These are phyloP conservation scores for Quercus cerris DNA, from an alignment of 306 rosid species.

Conservation along the genomic window DNA sequence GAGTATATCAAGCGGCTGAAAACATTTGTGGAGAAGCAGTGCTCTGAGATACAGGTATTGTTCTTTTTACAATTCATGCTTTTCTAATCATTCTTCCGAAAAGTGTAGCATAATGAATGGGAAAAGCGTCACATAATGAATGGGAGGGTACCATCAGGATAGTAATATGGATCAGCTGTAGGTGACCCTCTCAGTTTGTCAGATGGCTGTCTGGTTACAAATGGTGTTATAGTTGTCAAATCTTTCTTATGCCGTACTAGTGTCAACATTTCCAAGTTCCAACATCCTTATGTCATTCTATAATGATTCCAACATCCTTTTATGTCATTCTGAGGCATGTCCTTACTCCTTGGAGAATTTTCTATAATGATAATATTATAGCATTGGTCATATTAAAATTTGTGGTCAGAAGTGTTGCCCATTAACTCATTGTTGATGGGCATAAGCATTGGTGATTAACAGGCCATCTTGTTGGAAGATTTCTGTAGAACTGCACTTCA, in stretches of 20 bases:
- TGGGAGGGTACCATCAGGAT: not conserved
- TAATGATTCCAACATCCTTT: not conserved
- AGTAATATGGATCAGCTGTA: not conserved
- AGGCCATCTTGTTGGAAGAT: slow-evolving; percentile 7
- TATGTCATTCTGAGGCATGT: no score
- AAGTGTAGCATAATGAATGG: not conserved
- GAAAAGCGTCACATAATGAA: not conserved
- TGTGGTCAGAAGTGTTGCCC: not conserved
- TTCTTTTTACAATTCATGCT: not conserved
- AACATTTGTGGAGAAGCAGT: slow-evolving; percentile 81
- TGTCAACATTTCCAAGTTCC: not conserved
- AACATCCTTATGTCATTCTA: not conserved
- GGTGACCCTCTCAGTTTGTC: not conserved
- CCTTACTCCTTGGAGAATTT: no score
- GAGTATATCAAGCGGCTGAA: slow-evolving; percentile 83
- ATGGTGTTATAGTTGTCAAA: no score
- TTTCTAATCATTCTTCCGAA: not conserved
- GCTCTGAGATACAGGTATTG: slow-evolving; percentile 87
- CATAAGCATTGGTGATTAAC: not conserved
- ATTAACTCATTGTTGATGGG: not conserved
- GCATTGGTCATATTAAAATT: not conserved
- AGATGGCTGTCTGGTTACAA: not conserved
- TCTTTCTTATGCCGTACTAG: not conserved
- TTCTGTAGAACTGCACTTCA: not conserved
- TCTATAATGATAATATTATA: not conserved